A percentile compares a stretch with the other conserved stretches of the same genome.
phyloP scores from a whole-genome alignment of 352 stramenopile genomes.

The Pythium oligandrum region DNA sequence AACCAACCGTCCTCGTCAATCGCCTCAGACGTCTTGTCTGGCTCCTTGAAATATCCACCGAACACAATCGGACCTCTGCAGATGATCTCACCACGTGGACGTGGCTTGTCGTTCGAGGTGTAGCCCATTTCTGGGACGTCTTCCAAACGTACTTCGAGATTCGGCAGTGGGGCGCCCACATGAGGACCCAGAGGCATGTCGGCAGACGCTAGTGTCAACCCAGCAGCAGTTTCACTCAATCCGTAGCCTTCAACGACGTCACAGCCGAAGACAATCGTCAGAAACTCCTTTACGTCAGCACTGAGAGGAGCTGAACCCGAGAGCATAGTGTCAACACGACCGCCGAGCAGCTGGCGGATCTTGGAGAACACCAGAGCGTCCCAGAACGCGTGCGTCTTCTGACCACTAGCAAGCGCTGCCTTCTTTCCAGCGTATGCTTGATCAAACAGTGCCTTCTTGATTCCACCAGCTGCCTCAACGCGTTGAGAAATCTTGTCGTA shows the following conservation, averaged over 20 bases:
- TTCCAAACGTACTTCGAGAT: conserved; percentile 86
- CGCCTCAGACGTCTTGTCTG: conserved; percentile 82
- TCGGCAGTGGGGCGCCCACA: conserved; percentile 82
- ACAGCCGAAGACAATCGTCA: conserved; percentile 87
- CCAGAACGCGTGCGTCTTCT: too few species aligned
- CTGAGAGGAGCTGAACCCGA: conserved; percentile 91
- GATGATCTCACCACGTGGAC: conserved; percentile 38
- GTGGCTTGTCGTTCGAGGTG: conserved; percentile 55
- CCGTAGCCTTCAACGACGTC: conserved; percentile 92
- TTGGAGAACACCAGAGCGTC: too few species aligned
- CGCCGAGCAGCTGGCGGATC: conserved; percentile 71
- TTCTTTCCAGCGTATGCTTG: too few species aligned
- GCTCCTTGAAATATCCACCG: conserved; percentile 91
- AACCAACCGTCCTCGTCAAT: conserved; percentile 92
- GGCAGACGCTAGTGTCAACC: conserved; percentile 56
- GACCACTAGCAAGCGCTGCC: too few species aligned
- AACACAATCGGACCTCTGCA: conserved; percentile 74
- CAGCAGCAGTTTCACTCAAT: conserved; percentile 89
- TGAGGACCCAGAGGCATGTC: conserved; percentile 69
- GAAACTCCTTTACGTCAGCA: conserved; percentile 90
- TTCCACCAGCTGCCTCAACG: too few species aligned
- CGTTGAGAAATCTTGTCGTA: too few species aligned
- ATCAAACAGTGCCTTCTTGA: too few species aligned
- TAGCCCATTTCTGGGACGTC: conserved; percentile 97
- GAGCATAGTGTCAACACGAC: conserved; percentile 85